Evolutionary conservation across 768 basidiomycete genomes (phyloP).

Genomic region (Neoboletus magnificus): DNA sequence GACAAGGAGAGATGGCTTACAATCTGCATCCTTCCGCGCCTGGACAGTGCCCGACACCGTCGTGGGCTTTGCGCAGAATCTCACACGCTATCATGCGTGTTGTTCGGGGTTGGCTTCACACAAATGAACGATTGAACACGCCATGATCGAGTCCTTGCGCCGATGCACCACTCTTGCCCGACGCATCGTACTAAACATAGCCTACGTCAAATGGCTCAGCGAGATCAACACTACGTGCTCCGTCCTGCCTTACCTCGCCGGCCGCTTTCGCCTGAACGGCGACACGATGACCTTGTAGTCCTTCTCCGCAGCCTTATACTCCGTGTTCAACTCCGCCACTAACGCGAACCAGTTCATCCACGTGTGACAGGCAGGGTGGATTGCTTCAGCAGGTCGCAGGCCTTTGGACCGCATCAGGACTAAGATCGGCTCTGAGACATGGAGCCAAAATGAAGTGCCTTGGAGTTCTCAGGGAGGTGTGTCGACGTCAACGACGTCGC

Average conservation of each 20-base stretch:
- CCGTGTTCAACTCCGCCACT: conserved; percentile 56
- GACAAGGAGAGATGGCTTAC: conserved; percentile 36
- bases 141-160: conserved; percentile 51
- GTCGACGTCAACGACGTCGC: conserved; percentile 58
- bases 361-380: conserved; percentile 75
- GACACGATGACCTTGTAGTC: conserved; percentile 56
- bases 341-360: conserved; percentile 74
- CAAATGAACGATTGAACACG: neutral
- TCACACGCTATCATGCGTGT: conserved; percentile 43
- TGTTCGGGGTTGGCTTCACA: neutral
- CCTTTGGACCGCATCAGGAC: conserved; percentile 44
- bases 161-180: conserved; percentile 70
- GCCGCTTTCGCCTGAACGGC: conserved; percentile 60
- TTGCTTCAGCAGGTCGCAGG: conserved; percentile 70
- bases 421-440: conserved; percentile 57
- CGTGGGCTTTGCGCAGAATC: conserved; percentile 56
- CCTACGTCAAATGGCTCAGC: conserved; percentile 34
- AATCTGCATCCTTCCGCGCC: conserved; percentile 68
- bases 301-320: conserved; percentile 69
- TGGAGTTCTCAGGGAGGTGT: conserved; percentile 75
- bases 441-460: conserved; percentile 77
- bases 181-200: conserved; percentile 77
- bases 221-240: neutral
- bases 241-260: conserved; percentile 38
- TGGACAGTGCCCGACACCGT: conserved; percentile 54